phyloP scores from a whole-genome alignment of 345 rosid species.

The Aegle marmelos region DNA sequence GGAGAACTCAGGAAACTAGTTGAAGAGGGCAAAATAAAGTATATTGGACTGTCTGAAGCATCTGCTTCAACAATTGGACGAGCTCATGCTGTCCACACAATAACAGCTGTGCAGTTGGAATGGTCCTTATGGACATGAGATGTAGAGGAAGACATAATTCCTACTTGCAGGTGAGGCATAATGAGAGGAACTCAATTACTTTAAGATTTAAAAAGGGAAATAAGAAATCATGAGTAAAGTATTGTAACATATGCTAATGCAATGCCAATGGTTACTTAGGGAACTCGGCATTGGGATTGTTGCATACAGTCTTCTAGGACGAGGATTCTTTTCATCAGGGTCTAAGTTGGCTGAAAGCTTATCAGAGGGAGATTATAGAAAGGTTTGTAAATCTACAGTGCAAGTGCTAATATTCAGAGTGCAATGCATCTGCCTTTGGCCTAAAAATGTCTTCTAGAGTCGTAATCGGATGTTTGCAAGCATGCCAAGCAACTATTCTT shows the following conservation, averaged over 20 bases:
- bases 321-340: slow-evolving; percentile 63
- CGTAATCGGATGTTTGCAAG: neutral
- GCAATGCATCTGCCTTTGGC: neutral
- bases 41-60: slow-evolving; percentile 67
- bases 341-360: slow-evolving; percentile 46
- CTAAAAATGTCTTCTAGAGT: neutral
- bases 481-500: neutral
- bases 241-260: neutral
- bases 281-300: slow-evolving; percentile 69
- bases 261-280: slow-evolving; percentile 20
- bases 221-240: neutral
- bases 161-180: slow-evolving; percentile 24
- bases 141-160: slow-evolving; percentile 60
- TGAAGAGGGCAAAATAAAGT: slow-evolving; percentile 77
- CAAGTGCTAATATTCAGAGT: neutral
- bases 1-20: slow-evolving; percentile 71
- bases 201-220: no score
- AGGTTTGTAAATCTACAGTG: slow-evolving; percentile 25
- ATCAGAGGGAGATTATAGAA: slow-evolving; percentile 33
- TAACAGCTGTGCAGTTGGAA: slow-evolving; percentile 64
- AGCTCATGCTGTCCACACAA: slow-evolving; percentile 73
- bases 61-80: slow-evolving; percentile 76
- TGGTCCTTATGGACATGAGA: slow-evolving; percentile 85
- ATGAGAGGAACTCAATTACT: slow-evolving; percentile 15
- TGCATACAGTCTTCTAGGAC: slow-evolving; percentile 24